Evolutionary conservation across 2,329 filamentous ascomycete genomes (phyloP), one percentile per base, ranked within the genome.

Genomic region (Chrysoporthe puriensis): DNA sequence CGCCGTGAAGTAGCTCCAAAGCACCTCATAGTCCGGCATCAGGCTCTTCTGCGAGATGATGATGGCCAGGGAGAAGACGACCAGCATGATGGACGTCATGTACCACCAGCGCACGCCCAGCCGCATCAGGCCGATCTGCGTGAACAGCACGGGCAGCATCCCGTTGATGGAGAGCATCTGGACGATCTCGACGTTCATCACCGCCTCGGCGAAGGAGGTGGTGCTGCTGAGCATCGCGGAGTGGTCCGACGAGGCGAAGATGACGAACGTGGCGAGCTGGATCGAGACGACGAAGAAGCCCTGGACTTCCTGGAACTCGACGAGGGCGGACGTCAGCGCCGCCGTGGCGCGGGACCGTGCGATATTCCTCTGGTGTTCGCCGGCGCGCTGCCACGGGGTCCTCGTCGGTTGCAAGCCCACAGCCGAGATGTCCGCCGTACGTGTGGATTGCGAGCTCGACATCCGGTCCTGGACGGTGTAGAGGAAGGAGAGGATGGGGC

Each of bases 221-320:
- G 56, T 66, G 61, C 56, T 66, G 26, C 58, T 64, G 26, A 68
- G 48, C 42, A 70, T 67, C 6, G 70, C 62, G 2, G 66, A 43
- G 7, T 66, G 57, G 54, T 70, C 67, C 26, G 66, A 68, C 48
- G 70, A 57, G 9, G 65, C 62, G 56, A 70, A 71, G 48, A 67
- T 70, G 43, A 70, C 60, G 13, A 74, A 62, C 1, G 72, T 73
- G 14, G 73, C 72, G 34, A 73, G 46, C 52, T 75, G 72, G 32
- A 74, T 69, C 7, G 73, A 70, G 5, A 66, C 64, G 6, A 73
- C 68, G 63, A 75, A 73, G 56, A 71, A 74, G 11, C 69, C 66
- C 58, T 75, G 73, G 0, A 73, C 66, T 52, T 75, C 74, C 44
- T 75, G 74, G 58, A 74, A 73, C 69, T 74, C 73, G 61, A 72